Base-by-base conservation (phyloP, 1,284 basidiomycete genomes). In the Polyporus tsugae region DNA sequence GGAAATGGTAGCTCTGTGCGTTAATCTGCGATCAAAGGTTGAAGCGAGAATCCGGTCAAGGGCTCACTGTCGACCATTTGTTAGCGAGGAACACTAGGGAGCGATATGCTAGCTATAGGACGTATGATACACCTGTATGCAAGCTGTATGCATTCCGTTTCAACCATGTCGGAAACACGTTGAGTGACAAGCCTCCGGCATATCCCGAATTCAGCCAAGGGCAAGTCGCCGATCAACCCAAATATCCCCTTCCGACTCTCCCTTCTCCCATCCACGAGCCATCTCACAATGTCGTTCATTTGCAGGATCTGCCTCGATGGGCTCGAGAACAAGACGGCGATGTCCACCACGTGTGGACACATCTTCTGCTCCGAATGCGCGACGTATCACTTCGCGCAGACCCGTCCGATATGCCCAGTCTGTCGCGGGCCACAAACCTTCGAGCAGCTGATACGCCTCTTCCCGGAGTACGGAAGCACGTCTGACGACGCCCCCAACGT, bases 311-410 rank as follows among this genome's bases (percentile, higher is more conserved):
- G 75, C 52, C 60, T 74, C 35, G 75, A 76, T 15, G 57, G 41
- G 9, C 63, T 76, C 36, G 1, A 64, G 53, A 2, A 60, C 36
- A 19, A 33, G 13, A 17, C 71, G 68, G 10, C 71, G 2, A 66
- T 72, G 36, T 64, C 74, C 25, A 75, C 74, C 38, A 25, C 22
- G 22, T 60, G 58, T 39, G 58, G 58, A 10, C 58, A 60, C 25
- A 41, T 60, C 38, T 77, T 74, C 67, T 77, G 76, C 58, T 38
- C 70, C 10, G 74, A 74, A 38, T 76, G 75, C 59, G 72, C 75
- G 6, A 69, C 72, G 4, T 74, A 69, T 60, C 68, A 72, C 57
- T 75, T 77, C 60, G 65, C 55, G 33, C 57, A 64, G 1, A 49
- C 41, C n/a, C 64, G 67, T 53, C 42, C 58, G 6, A 64, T 61